A percentile compares a stretch with the other conserved stretches of the same genome.
These are phyloP conservation scores for Bacidia rubella DNA, from an alignment of 495 filamentous ascomycete species.

Conservation along the genomic window DNA sequence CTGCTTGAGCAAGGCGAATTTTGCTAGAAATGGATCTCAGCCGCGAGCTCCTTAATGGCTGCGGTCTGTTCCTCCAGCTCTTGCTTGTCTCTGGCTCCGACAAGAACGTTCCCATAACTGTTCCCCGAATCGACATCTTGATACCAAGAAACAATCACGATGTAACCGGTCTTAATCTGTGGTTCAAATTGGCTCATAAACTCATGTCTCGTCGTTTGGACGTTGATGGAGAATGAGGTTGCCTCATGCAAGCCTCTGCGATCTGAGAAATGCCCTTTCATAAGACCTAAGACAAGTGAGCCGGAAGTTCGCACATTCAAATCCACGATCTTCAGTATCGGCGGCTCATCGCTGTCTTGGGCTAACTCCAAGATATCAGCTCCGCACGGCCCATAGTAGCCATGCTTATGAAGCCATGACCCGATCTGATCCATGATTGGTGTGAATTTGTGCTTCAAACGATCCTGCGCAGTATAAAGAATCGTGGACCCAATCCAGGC, in stretches of 20 bases:
- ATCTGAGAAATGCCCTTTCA: constrained; percentile 16
- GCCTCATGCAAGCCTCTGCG: constrained; percentile 18
- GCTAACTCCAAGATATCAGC: constrained; percentile 22
- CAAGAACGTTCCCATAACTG: not conserved
- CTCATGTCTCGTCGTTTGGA: not conserved
- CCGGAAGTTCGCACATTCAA: constrained; percentile 26
- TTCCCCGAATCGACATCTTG: not conserved
- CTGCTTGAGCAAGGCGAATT: not conserved
- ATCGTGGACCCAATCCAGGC: constrained; percentile 24
- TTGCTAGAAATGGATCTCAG: constrained; percentile 1
- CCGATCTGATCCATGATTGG: constrained; percentile 16
- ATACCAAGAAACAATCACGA: constrained; percentile 1
- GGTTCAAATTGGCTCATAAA: not conserved
- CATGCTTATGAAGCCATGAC: constrained; percentile 14
- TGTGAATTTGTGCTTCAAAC: constrained; percentile 16
- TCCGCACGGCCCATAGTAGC: constrained; percentile 24
- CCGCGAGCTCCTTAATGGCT: not conserved
- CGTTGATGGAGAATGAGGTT: not conserved
- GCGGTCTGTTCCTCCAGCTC: constrained; percentile 1
- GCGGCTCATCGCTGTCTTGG: not conserved
- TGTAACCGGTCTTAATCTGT: not conserved
- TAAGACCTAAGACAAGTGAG: constrained; percentile 18
- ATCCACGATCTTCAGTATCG: constrained; percentile 20
- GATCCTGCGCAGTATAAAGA: constrained; percentile 17
- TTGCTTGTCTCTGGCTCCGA: not conserved